Base-by-base conservation (phyloP, 176 grass and related monocot genomes). In the Carex kokanica region DNA sequence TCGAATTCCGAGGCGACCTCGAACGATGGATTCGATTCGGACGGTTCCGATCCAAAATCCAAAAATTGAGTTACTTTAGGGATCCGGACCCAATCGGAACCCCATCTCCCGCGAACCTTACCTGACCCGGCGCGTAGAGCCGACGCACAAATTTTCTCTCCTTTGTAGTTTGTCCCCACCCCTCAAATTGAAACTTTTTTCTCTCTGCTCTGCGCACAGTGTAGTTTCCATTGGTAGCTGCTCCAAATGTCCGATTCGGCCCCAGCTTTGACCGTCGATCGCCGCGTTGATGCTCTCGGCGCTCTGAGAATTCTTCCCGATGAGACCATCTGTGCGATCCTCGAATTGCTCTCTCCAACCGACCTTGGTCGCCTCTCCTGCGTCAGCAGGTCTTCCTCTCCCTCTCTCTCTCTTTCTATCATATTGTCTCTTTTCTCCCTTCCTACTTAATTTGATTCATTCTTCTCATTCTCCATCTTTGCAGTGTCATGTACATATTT, bases 401-500 rank as follows among this genome's bases (percentile, higher is more conserved):
- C 72, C 3, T 14, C n/a, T 69, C 52, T 18, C 40, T 25, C 6
- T 6, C 49, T 64, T 40, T 66, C 78, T 38, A 38, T 38, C 36
- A 38, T 38, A 38, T 38, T 38, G 5, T 38, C 36, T 38, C 36
- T 38, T 38, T 38, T 38, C 36, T 38, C 36, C 5, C 36, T 38
- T 38, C 36, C 36, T 38, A 38, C 36, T 38, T 38, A 38, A 38
- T 38, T 5, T 38, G 36, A 38, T 38, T 0, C 36, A 38, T 38
- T 38, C 5, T 38, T 38, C 4, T 38, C 36, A 63, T 52, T 74
- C 17, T 75, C 9, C 20, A 24, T 68, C n/a, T 84, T 83, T 73
- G 3, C 89, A 98, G 96, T 88, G 93, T 98, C 81, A 90, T 93
- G 96, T 95, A 90, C 86, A 91, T 98, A 86, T 80, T 98, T 62